A percentile compares a stretch with the other conserved stretches of the same genome.
Evolutionary conservation across 495 filamentous ascomycete species (phyloP).

Genomic region (Emericellopsis terricola): DNA sequence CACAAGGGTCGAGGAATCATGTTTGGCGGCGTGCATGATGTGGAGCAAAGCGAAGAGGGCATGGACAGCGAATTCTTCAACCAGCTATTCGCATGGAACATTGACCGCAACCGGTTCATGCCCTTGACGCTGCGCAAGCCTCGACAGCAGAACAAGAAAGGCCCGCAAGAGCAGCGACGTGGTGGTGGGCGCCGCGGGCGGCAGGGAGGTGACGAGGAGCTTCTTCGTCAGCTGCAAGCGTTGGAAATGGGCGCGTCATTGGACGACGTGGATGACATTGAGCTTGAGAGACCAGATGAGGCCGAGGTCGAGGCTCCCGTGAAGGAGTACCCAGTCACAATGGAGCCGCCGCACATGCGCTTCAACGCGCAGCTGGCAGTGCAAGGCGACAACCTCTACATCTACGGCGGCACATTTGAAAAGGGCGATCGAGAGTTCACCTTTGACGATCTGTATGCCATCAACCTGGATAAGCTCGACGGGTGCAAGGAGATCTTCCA

Average conservation of each 20-base stretch:
- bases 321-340: conserved; percentile 37
- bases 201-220: conserved; percentile 76
- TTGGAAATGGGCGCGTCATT: conserved; percentile 50
- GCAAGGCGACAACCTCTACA: conserved; percentile 79
- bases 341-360: conserved; percentile 68
- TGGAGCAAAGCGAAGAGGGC: conserved; percentile 84
- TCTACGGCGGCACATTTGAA: conserved; percentile 89
- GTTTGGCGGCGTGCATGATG: conserved; percentile 91
- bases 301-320: conserved; percentile 27
- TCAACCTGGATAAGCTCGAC: conserved; percentile 82
- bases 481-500: conserved; percentile 80
- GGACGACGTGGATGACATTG: conserved; percentile 36
- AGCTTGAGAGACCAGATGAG: conserved; percentile 28
- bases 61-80: conserved; percentile 97
- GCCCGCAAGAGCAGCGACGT: conserved; percentile 20
- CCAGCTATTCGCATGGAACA: conserved; percentile 72
- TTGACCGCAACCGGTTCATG: conserved; percentile 88
- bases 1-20: conserved; percentile 84
- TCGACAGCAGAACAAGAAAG: conserved; percentile 38
- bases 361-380: conserved; percentile 85
- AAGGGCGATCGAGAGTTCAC: conserved; percentile 87
- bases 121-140: conserved; percentile 59
- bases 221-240: conserved; percentile 66
- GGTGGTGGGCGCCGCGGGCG: conserved; percentile 43
- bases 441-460: conserved; percentile 82